Conservation (phyloP, 495 filamentous ascomycete genomes). For the Penicillium daleae region DNA sequence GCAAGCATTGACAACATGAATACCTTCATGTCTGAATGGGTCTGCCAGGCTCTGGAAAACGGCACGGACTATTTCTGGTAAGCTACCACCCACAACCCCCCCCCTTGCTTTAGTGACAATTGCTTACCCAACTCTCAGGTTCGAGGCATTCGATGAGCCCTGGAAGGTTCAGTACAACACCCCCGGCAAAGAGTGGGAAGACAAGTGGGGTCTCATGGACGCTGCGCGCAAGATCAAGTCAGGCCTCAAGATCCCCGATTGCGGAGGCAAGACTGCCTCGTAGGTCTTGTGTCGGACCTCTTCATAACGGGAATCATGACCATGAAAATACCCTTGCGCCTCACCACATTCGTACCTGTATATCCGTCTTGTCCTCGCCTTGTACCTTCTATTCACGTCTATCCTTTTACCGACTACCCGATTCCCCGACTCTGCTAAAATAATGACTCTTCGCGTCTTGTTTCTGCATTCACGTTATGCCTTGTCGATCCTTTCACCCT, state of each 20-base stretch:
- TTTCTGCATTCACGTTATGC: background rate
- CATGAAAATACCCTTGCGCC: slow-evolving; percentile 21
- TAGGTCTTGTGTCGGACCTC: slow-evolving; percentile 10
- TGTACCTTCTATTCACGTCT: background rate
- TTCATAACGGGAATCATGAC: slow-evolving; percentile 29
- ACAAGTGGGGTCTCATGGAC: slow-evolving; percentile 95
- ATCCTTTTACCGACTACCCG: background rate
- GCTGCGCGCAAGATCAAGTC: slow-evolving; percentile 81
- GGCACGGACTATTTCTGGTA: slow-evolving; percentile 94
- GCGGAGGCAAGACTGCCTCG: slow-evolving; percentile 71
- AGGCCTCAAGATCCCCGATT: slow-evolving; percentile 86
- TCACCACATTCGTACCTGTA: slow-evolving; percentile 11
- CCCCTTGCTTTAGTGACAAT: background rate
- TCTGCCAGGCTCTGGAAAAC: slow-evolving; percentile 78
- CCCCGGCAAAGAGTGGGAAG: slow-evolving; percentile 80
- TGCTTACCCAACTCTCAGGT: slow-evolving; percentile 49
- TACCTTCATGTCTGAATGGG: slow-evolving; percentile 79
- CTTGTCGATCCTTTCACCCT: background rate
- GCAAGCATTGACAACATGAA: slow-evolving; percentile 88
- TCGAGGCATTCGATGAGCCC: slow-evolving; percentile 92
- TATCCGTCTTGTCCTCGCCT: slow-evolving; percentile 17
- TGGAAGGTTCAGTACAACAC: slow-evolving; percentile 84
- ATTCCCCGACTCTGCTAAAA: background rate
- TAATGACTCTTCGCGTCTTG: background rate
- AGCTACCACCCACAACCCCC: slow-evolving; percentile 22